Percentiles rank a stretch among this genome's conserved stretches.
These are phyloP conservation scores for Hymenochaete sp. DNA, from an alignment of 1,284 basidiomycete genomes.

Conservation along the genomic window DNA sequence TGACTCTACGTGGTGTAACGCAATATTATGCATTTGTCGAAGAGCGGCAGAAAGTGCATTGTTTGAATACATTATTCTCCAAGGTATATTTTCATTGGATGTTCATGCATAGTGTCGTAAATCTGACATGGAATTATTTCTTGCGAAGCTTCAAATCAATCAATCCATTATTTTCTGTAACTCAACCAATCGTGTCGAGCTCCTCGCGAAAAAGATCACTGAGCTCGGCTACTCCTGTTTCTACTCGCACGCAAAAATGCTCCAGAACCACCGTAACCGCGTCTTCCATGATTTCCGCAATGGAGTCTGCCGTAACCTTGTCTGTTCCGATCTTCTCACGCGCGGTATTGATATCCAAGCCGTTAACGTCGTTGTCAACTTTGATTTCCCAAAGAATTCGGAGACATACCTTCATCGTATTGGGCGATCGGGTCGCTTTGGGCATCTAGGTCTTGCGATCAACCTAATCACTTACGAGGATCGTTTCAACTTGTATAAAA, in stretches of 20 bases:
- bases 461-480: conserved; percentile 97
- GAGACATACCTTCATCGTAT: conserved; percentile 98
- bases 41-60: conserved; percentile 99
- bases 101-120: conserved; percentile 2
- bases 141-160: conserved; percentile 88
- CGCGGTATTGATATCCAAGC: conserved; percentile 99
- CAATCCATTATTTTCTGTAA: conserved; percentile 99
- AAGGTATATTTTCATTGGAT: conserved; percentile 39
- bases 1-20: conserved; percentile 96
- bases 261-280: conserved; percentile 95
- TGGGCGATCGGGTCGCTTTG: conserved; percentile 95
- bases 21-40: conserved; percentile 99
- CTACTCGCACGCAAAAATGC: conserved; percentile 99
- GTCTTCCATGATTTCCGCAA: conserved; percentile 99
- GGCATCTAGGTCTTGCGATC: conserved; percentile 95
- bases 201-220: conserved; percentile 98
- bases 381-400: conserved; percentile 98
- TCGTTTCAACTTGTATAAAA: conserved; percentile 94
- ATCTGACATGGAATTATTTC: neutral
- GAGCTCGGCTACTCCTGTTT: conserved; percentile 99
- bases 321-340: conserved; percentile 93
- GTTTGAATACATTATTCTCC: conserved; percentile 94
- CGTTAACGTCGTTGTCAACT: conserved; percentile 99
- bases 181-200: conserved; percentile 98
- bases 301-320: conserved; percentile 95